A percentile compares a stretch with the other conserved stretches of the same genome.
Conservation (phyloP, 192 early-diverging fungal species). For the Umbelopsis sp. region DNA sequence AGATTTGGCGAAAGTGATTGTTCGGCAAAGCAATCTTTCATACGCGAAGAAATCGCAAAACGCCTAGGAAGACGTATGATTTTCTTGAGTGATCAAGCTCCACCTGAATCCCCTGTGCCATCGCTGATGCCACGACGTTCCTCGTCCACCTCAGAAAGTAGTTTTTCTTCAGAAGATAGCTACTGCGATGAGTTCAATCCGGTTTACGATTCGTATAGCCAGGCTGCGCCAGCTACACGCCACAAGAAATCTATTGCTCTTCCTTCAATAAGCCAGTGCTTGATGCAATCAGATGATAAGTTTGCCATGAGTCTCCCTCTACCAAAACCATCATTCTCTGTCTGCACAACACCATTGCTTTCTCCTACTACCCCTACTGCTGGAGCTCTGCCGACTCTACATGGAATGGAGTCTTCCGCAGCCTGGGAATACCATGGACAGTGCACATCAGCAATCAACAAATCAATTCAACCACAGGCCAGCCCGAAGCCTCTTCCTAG, state of each 20-base stretch:
- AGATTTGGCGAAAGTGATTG: conserved; percentile 65
- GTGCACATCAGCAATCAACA: not conserved
- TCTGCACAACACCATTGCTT: not conserved
- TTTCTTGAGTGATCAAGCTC: conserved; percentile 16
- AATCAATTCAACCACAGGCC: not conserved
- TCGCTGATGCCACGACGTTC: conserved; percentile 18
- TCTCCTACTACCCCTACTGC: not conserved
- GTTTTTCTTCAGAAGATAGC: conserved; percentile 19
- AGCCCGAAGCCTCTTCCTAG: not conserved
- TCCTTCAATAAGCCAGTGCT: conserved; percentile 11
- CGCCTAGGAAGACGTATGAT: conserved; percentile 41
- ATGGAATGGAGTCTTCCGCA: not conserved
- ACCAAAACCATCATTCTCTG: conserved; percentile 10
- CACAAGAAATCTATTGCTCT: not conserved
- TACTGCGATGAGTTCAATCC: not conserved
- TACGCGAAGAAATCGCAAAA: conserved; percentile 63
- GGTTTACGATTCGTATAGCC: not conserved
- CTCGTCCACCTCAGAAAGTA: conserved; percentile 13
- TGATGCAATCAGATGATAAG: conserved; percentile 12
- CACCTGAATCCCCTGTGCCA: conserved; percentile 13
- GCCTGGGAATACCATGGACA: not conserved
- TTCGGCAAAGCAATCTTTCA: conserved; percentile 63
- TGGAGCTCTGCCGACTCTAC: not conserved
- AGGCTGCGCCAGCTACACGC: not conserved
- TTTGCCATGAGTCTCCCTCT: not conserved